phyloP scores from a whole-genome alignment of 176 grass and related monocot species.

The Dactylis glomerata region DNA sequence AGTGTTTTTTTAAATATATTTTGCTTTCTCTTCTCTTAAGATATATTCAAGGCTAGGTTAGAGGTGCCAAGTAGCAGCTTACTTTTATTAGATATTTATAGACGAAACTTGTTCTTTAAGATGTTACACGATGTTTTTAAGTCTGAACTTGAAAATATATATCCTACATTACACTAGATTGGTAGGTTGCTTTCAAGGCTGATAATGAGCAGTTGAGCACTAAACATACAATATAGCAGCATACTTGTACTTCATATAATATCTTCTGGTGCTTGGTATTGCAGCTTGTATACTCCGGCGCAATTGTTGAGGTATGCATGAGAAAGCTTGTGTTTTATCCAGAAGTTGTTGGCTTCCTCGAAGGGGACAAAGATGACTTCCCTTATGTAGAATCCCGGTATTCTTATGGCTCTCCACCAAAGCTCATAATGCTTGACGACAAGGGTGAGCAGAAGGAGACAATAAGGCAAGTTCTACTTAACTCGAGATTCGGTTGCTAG shows the following conservation, averaged over 20 bases:
- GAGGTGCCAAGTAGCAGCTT: not conserved
- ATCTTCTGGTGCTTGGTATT: constrained; percentile 24
- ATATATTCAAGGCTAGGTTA: not conserved
- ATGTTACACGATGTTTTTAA: not conserved
- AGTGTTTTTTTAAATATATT: not conserved
- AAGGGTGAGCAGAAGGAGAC: constrained; percentile 78
- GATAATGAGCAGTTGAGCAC: not conserved
- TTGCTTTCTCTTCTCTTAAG: constrained; percentile 6
- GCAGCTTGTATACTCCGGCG: constrained; percentile 79
- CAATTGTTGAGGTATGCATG: constrained; percentile 98
- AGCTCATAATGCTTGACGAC: constrained; percentile 92
- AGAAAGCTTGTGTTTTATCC: constrained; percentile 96
- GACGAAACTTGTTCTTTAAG: not conserved
- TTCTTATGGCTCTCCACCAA: constrained; percentile 82
- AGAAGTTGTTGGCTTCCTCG: constrained; percentile 80
- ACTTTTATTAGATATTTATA: not conserved
- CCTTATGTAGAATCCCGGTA: constrained; percentile 69
- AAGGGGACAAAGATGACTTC: constrained; percentile 92
- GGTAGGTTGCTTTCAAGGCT: not conserved
- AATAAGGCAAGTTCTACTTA: constrained; percentile 61
- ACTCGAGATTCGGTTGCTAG: not conserved
- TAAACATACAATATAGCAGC: not conserved
- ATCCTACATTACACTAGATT: not conserved
- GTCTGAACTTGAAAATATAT: not conserved
- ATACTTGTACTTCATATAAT: not conserved